Evolutionary conservation across 352 stramenopile genomes (phyloP).

Genomic region (Pythium angustatum): DNA sequence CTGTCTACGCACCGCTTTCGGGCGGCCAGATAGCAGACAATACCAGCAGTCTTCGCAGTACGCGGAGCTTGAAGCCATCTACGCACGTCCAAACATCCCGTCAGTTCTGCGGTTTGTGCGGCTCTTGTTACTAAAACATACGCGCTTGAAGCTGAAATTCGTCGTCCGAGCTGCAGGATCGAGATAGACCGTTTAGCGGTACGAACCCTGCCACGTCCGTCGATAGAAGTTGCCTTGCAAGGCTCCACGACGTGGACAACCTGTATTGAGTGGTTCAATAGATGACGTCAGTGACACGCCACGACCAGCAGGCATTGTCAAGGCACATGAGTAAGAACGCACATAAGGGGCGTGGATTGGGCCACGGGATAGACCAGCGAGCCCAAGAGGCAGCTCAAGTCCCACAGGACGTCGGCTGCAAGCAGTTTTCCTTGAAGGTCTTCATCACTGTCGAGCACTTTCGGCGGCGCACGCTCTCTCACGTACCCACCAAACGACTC

Average conservation of each 20-base stretch:
- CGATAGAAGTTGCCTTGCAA: conserved; percentile 22
- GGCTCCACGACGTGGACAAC: conserved; percentile 9
- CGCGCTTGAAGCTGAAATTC: conserved; percentile 25
- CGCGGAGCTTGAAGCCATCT: conserved; percentile 28
- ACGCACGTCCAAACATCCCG: background rate
- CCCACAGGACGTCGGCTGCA: conserved; percentile 27
- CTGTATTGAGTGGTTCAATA: background rate
- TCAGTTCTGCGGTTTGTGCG: background rate
- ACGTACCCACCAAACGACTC: conserved; percentile 24
- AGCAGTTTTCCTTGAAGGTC: conserved; percentile 20
- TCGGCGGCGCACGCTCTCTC: conserved; percentile 16
- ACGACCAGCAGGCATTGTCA: no score
- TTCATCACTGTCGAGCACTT: conserved; percentile 11
- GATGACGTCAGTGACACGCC: background rate
- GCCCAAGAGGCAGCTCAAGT: conserved; percentile 15
- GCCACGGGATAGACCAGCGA: conserved; percentile 8
- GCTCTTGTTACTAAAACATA: background rate
- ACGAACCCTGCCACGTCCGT: background rate
- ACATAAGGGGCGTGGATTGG: conserved; percentile 3
- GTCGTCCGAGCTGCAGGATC: background rate
- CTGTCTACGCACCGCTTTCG: conserved; percentile 9
- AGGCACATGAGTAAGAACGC: background rate
- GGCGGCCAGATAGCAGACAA: conserved; percentile 23
- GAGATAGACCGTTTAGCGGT: background rate
- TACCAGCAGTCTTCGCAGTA: conserved; percentile 17